phyloP scores from a whole-genome alignment of 768 basidiomycete species.

The Suillus occidentalis region DNA sequence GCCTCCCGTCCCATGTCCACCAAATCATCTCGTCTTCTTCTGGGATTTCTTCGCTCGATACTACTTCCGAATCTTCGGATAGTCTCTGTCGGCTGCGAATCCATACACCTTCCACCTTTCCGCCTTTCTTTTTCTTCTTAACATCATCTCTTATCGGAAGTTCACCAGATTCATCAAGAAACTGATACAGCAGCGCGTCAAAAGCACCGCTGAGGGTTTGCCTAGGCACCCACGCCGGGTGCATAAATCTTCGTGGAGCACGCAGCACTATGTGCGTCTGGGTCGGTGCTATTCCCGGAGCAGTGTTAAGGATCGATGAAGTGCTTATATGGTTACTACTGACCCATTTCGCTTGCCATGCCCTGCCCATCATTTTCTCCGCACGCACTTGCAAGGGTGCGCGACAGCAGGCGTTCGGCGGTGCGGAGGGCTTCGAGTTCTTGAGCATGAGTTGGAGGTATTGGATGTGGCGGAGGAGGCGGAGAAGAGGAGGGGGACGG shows the following conservation, averaged over 20 bases:
- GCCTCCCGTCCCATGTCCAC: constrained; percentile 53
- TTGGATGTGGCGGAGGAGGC: constrained; percentile 4
- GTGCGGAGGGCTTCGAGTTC: constrained; percentile 34
- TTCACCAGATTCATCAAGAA: constrained; percentile 31
- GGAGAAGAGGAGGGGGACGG: constrained; percentile 14
- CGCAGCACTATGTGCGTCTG: constrained; percentile 48
- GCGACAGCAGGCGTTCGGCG: constrained; percentile 44
- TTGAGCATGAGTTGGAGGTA: constrained; percentile 20
- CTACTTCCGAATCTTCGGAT: constrained; percentile 7
- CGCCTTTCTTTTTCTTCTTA: constrained; percentile 29
- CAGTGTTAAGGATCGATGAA: neutral
- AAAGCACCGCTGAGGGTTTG: constrained; percentile 41
- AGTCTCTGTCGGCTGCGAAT: constrained; percentile 27
- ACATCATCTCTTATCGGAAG: constrained; percentile 17
- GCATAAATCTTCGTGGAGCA: constrained; percentile 47
- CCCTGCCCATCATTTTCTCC: constrained; percentile 41
- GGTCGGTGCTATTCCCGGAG: constrained; percentile 39
- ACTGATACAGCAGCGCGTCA: constrained; percentile 35
- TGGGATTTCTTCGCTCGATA: constrained; percentile 17
- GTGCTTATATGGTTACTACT: neutral
- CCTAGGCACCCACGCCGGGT: constrained; percentile 48
- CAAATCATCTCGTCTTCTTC: constrained; percentile 52
- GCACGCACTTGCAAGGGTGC: constrained; percentile 44
- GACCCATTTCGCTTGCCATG: constrained; percentile 43
- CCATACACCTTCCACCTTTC: constrained; percentile 42